Evolutionary conservation across 306 rosid genomes (phyloP).

Genomic region (Rosa rugosa): DNA sequence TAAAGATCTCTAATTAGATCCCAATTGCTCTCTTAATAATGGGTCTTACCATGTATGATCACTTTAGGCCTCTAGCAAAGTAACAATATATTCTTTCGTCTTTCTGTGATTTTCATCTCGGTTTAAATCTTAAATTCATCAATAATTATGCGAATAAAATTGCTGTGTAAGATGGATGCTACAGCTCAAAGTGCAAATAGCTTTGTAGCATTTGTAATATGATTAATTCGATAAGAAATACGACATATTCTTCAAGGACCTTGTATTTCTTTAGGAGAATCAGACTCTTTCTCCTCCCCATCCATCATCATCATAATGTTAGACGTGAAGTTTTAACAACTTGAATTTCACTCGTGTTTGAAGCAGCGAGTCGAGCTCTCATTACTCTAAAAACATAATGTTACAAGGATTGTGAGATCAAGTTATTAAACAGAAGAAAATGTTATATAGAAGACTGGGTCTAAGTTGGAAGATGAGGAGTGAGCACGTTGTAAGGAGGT

Average conservation of each 20-base stretch:
- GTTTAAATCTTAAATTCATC: neutral
- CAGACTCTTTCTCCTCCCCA: neutral
- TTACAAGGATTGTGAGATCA: too few species aligned
- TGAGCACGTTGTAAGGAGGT: neutral
- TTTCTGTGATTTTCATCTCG: neutral
- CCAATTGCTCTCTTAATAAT: neutral
- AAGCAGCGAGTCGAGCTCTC: neutral
- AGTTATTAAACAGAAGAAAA: too few species aligned
- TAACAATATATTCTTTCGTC: neutral
- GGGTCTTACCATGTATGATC: slow-evolving; percentile 14
- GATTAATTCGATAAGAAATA: too few species aligned
- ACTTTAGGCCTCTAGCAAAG: neutral
- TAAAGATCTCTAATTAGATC: slow-evolving; percentile 9
- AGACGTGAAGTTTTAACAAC: too few species aligned
- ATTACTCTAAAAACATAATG: neutral
- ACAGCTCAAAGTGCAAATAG: too few species aligned
- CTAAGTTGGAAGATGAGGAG: neutral
- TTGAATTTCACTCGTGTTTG: neutral
- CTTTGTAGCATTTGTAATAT: too few species aligned
- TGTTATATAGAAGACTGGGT: neutral
- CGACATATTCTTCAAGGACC: neutral
- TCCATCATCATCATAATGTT: neutral
- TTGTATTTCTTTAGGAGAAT: too few species aligned
- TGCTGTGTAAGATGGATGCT: neutral
- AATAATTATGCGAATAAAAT: too few species aligned